A percentile compares a stretch with the other conserved stretches of the same genome.
phyloP scores from a whole-genome alignment of 176 grass and related monocot species.

The Eleusine indica region DNA sequence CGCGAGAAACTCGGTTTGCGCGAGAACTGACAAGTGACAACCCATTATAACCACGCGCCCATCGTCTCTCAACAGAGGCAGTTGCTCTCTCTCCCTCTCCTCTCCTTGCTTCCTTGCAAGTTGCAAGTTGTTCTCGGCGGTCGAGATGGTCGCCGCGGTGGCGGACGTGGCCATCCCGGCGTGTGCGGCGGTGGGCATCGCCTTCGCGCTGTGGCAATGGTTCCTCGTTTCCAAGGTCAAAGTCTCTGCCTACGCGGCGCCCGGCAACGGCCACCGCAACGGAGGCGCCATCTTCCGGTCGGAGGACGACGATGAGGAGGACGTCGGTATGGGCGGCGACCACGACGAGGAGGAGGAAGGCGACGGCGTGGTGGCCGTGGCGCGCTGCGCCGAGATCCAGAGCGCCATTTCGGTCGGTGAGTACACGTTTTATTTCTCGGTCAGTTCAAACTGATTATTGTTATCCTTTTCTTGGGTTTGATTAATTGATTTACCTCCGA shows the following conservation, averaged over 20 bases:
- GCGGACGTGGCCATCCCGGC: slow-evolving; percentile 53
- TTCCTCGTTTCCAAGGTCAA: slow-evolving; percentile 60
- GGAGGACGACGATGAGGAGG: slow-evolving; percentile 4
- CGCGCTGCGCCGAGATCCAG: slow-evolving; percentile 78
- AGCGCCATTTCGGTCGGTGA: slow-evolving; percentile 71
- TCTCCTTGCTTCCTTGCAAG: not conserved
- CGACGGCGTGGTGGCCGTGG: slow-evolving; percentile 41
- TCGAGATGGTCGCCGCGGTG: slow-evolving; percentile 14
- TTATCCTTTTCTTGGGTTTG: not conserved
- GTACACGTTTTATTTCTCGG: not conserved
- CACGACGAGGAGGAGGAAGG: slow-evolving; percentile 35
- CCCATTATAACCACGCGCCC: no score
- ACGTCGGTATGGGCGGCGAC: slow-evolving; percentile 13
- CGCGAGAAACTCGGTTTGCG: not conserved
- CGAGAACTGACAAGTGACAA: no score
- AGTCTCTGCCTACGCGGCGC: slow-evolving; percentile 28
- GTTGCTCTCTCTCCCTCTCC: not conserved
- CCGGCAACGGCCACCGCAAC: slow-evolving; percentile 8
- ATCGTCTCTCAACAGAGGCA: not conserved
- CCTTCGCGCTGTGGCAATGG: slow-evolving; percentile 71
- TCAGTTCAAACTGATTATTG: not conserved
- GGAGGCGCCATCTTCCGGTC: slow-evolving; percentile 26
- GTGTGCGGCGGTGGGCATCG: slow-evolving; percentile 57
- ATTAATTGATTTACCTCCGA: not conserved
- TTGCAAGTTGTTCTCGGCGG: not conserved